Evolutionary conservation across 139 green algal genomes (phyloP), one percentile per base, ranked within the genome.

Genomic region (Chlamydomonas eustigma): DNA sequence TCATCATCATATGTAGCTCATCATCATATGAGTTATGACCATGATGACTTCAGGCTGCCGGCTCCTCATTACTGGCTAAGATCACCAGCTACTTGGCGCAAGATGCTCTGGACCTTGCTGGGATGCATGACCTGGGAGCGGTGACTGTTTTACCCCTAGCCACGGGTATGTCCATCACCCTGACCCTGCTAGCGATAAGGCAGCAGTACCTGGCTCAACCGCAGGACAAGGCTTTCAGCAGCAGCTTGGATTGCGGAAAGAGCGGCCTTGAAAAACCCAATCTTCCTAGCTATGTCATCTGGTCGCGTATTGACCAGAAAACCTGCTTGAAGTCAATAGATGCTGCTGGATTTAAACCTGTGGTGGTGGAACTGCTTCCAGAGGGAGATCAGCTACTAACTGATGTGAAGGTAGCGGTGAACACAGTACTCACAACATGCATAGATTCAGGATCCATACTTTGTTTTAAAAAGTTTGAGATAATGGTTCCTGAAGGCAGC

Each of bases 251-350:
- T n/a, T n/a, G n/a, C n/a, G n/a, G n/a, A n/a, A n/a, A n/a, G n/a
- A n/a, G n/a, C n/a, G n/a, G n/a, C n/a, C 44, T 58, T 12, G 12
- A 12, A 18, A 12, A 32, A 34, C 31, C 58, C 6, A 28, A 8
- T 70, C 25, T 28, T 24, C 71, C 82, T 2, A 68, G 81, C 64
- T 91, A 88, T 72, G 93, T 98, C 51, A 33, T 99, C 2, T 99
- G 96, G 95, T 86, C 87, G 4, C 85, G 95, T 12, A 91, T 98
- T 18, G 95, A 99, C 81, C 95, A 99, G 89, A 99, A 99, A 83
- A 98, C 93, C 0, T 99, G 95, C 84, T 76, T 99, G 34, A 99
- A 99, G 76, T 78, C 80, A 32, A 89, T 99, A 28, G 76, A 85
- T 0, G 85, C 89, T 4, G 90, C 76, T 39, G 76, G 73, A n/a